Evolutionary conservation across 2,329 filamentous ascomycete genomes (phyloP).

Genomic region (Huntiella omanensis): DNA sequence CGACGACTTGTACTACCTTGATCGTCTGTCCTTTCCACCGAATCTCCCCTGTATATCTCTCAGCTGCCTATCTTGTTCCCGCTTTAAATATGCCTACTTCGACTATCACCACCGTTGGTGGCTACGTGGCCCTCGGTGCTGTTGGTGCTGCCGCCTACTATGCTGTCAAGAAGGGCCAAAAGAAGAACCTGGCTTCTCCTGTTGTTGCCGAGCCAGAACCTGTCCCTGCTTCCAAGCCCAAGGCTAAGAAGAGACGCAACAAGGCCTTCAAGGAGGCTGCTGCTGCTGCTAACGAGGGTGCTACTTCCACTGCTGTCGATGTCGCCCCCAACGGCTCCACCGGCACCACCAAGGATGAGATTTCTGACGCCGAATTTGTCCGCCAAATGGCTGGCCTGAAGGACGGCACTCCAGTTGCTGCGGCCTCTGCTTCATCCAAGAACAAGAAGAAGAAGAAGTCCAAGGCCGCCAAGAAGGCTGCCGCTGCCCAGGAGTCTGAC

Average conservation of each 20-base stretch:
- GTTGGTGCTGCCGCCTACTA: slow-evolving; percentile 20
- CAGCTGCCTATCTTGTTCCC: not conserved
- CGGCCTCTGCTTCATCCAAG: slow-evolving; percentile 36
- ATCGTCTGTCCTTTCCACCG: no score
- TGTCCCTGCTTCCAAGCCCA: slow-evolving; percentile 21
- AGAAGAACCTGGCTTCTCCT: slow-evolving; percentile 1
- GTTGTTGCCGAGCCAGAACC: slow-evolving; percentile 12
- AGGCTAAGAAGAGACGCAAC: slow-evolving; percentile 29
- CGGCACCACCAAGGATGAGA: slow-evolving; percentile 24
- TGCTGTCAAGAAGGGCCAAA: not conserved
- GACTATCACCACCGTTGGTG: slow-evolving; percentile 17
- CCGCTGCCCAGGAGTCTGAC: slow-evolving; percentile 32
- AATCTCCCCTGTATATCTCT: not conserved
- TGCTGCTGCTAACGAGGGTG: slow-evolving; percentile 7
- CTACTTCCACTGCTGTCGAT: slow-evolving; percentile 2
- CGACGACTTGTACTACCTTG: no score
- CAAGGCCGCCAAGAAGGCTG: slow-evolving; percentile 48
- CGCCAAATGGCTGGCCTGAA: slow-evolving; percentile 52
- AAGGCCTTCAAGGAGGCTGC: slow-evolving; percentile 22
- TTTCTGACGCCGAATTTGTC: slow-evolving; percentile 59
- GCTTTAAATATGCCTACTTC: slow-evolving; percentile 12
- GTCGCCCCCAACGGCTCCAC: slow-evolving; percentile 12
- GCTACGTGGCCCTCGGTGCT: slow-evolving; percentile 21
- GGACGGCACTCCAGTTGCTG: slow-evolving; percentile 31
- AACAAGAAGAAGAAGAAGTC: slow-evolving; percentile 46